These are phyloP conservation scores for Raddia distichophylla DNA, from an alignment of 176 grass and related monocot species.

Conservation along the genomic window DNA sequence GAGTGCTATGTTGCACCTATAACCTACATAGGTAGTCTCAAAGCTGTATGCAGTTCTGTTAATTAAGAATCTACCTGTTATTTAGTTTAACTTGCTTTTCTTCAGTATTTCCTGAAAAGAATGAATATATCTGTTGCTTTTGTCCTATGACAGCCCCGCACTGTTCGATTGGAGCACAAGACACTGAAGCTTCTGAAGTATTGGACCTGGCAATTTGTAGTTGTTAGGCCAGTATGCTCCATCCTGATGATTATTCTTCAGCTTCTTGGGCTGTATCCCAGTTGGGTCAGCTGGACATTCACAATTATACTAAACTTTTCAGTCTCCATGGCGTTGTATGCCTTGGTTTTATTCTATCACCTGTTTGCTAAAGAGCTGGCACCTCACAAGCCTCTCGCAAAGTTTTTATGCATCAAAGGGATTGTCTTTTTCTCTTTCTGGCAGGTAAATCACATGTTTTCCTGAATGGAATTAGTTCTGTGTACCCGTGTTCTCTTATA, in stretches of 20 bases:
- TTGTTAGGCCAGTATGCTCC: constrained; percentile 85
- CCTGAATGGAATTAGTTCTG: constrained; percentile 5
- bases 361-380: constrained; percentile 93
- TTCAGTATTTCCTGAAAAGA: constrained; percentile 26
- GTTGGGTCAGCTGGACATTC: constrained; percentile 89
- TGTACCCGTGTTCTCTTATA: constrained; percentile 4
- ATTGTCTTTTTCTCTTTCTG: constrained; percentile 99
- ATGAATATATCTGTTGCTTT: constrained; percentile 30
- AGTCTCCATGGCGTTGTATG: constrained; percentile 92
- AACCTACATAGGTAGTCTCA: neutral
- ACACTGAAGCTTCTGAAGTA: constrained; percentile 93
- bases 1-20: neutral
- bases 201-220: constrained; percentile 99
- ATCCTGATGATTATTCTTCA: constrained; percentile 83
- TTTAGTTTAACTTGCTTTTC: constrained; percentile 24
- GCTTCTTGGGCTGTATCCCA: constrained; percentile 81
- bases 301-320: constrained; percentile 93
- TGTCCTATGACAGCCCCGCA: constrained; percentile 60
- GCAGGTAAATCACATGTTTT: constrained; percentile 64
- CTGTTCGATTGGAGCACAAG: constrained; percentile 80
- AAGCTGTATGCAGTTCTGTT: neutral
- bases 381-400: constrained; percentile 92
- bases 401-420: constrained; percentile 98
- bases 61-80: neutral
- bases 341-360: constrained; percentile 95